Evolutionary conservation across 2,329 filamentous ascomycete genomes (phyloP).

Genomic region (Zymoseptoria tritici): DNA sequence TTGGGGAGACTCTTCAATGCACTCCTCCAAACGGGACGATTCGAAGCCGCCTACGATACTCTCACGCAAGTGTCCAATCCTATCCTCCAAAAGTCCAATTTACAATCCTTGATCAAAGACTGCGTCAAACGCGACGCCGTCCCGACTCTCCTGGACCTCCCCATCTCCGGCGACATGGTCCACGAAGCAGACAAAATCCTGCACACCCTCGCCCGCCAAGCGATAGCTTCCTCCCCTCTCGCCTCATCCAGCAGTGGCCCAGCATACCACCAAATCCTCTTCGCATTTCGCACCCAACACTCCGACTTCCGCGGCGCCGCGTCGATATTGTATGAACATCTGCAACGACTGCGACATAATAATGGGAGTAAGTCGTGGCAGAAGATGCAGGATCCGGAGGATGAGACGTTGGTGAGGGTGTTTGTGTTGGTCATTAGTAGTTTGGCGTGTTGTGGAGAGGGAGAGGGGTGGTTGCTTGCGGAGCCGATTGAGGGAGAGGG

Average conservation of each 20-base stretch:
- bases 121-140: conserved; percentile 26
- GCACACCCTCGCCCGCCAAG: conserved; percentile 60
- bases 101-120: conserved; percentile 56
- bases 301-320: conserved; percentile 77
- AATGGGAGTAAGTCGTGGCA: conserved; percentile 3
- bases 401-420: conserved; percentile 57
- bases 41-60: conserved; percentile 73
- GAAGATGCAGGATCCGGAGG: conserved; percentile 34
- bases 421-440: conserved; percentile 92
- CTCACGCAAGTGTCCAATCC: conserved; percentile 65
- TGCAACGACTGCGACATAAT: conserved; percentile 41
- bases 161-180: conserved; percentile 65
- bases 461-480: conserved; percentile 76
- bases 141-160: conserved; percentile 56
- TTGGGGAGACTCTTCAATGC: conserved; percentile 78
- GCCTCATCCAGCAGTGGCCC: conserved; percentile 30
- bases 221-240: conserved; percentile 48
- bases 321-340: conserved; percentile 48
- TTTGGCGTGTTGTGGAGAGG: conserved; percentile 72
- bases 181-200: conserved; percentile 74
- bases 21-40: conserved; percentile 69
- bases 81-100: conserved; percentile 58
- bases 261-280: conserved; percentile 82
- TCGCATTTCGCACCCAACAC: conserved; percentile 78
- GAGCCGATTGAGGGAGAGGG: conserved; percentile 37